A percentile compares a stretch with the other conserved stretches of the same genome.
Evolutionary conservation across 2,329 filamentous ascomycete species (phyloP).

Genomic region (Aspergillus sp.): DNA sequence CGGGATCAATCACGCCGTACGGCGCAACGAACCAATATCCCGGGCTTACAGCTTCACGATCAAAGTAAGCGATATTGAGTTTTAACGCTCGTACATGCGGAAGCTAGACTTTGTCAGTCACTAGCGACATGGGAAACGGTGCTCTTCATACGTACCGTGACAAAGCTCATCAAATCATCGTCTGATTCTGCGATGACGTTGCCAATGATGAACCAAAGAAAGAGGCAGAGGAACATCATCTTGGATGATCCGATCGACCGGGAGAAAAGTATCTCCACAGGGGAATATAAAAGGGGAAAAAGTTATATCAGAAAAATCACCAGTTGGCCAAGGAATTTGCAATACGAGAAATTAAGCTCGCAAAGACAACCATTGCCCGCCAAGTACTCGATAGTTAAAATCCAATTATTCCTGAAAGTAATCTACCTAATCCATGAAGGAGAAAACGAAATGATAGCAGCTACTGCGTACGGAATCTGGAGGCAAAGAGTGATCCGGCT

Average conservation of each 20-base stretch:
- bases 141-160: constrained; percentile 26
- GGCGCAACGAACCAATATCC: constrained; percentile 53
- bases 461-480: neutral
- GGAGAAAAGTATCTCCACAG: constrained; percentile 23
- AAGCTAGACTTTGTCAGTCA: constrained; percentile 18
- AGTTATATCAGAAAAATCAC: neutral
- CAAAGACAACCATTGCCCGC: neutral
- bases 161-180: constrained; percentile 36
- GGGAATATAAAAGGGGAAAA: neutral
- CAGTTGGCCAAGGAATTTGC: neutral
- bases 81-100: constrained; percentile 25
- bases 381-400: neutral
- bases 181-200: constrained; percentile 23
- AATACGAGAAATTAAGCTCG: neutral
- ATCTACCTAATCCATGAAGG: neutral
- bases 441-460: neutral
- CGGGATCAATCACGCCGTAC: constrained; percentile 32
- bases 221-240: constrained; percentile 26
- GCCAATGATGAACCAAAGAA: constrained; percentile 24
- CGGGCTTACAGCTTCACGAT: constrained; percentile 31
- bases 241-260: constrained; percentile 31
- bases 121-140: neutral
- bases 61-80: constrained; percentile 28
- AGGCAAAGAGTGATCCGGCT: no score
- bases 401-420: neutral